Percentiles rank a stretch among this genome's conserved stretches.
Conservation (phyloP, 192 early-diverging fungal genomes). For the Backusella macrospora region DNA sequence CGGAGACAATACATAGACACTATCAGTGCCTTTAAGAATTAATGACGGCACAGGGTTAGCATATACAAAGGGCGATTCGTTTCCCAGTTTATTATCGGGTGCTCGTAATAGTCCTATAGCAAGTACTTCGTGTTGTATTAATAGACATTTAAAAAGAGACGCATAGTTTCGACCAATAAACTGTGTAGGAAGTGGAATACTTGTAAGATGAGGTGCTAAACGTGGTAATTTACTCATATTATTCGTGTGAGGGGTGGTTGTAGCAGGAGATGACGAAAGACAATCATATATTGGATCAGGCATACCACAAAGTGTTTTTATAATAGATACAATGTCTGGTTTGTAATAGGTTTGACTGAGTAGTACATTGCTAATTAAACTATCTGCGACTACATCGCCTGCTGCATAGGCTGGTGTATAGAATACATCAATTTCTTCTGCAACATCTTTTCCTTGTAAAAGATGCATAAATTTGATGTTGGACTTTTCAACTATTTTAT, state of each 20-base stretch:
- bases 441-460: constrained; percentile 35
- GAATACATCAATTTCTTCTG: constrained; percentile 42
- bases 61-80: constrained; percentile 66
- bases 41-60: constrained; percentile 64
- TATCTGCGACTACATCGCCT: constrained; percentile 59
- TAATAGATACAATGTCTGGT: constrained; percentile 56
- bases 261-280: neutral
- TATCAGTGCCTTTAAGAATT: constrained; percentile 54
- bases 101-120: constrained; percentile 54
- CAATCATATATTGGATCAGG: neutral
- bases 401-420: constrained; percentile 64
- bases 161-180: constrained; percentile 55
- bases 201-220: constrained; percentile 40
- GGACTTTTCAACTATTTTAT: constrained; percentile 39
- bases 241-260: neutral
- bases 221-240: neutral
- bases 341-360: constrained; percentile 52
- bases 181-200: constrained; percentile 43
- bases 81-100: constrained; percentile 46
- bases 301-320: constrained; percentile 64
- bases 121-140: constrained; percentile 52
- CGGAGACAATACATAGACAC: constrained; percentile 50
- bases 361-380: constrained; percentile 57
- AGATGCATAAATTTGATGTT: constrained; percentile 61
- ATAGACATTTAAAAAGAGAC: constrained; percentile 50